phyloP scores from a whole-genome alignment of 2,329 filamentous ascomycete species.

The Ophiocordyceps sinensis region DNA sequence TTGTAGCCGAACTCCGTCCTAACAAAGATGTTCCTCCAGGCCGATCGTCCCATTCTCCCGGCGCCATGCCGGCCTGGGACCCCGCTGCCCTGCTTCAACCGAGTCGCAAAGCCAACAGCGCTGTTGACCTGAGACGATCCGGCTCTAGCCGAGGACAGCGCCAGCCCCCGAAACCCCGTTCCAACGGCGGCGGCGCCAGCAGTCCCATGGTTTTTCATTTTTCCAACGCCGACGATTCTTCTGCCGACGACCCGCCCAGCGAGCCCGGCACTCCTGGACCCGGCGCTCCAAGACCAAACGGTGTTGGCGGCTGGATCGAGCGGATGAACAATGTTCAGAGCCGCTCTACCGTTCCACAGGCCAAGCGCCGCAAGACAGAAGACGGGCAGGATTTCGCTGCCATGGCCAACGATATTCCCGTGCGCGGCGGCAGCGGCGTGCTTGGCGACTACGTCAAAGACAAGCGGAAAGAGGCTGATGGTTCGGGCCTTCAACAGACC shows the following conservation, averaged over 20 bases:
- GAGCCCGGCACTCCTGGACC: constrained; percentile 17
- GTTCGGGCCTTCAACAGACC: constrained; percentile 13
- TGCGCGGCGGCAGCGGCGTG: constrained; percentile 34
- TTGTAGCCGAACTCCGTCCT: neutral
- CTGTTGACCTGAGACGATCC: constrained; percentile 12
- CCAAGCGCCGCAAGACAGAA: constrained; percentile 51
- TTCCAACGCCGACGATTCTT: constrained; percentile 18
- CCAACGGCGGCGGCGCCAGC: constrained; percentile 12
- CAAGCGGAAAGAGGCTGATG: constrained; percentile 30
- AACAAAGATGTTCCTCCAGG: constrained; percentile 9
- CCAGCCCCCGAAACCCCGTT: constrained; percentile 7
- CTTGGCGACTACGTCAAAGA: constrained; percentile 55
- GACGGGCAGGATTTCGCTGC: constrained; percentile 27
- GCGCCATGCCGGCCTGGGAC: constrained; percentile 22
- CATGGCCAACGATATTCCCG: constrained; percentile 12
- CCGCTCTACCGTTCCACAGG: constrained; percentile 40
- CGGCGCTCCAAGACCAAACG: constrained; percentile 15
- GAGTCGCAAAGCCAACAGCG: constrained; percentile 14
- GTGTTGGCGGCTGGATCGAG: constrained; percentile 54
- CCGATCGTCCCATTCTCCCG: constrained; percentile 12
- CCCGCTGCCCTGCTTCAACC: constrained; percentile 26
- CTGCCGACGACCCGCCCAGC: constrained; percentile 18
- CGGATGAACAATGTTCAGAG: constrained; percentile 61
- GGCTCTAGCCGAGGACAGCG: constrained; percentile 10
- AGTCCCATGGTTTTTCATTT: constrained; percentile 28